These are phyloP conservation scores for Isatis lusitanica DNA, from an alignment of 441 rosid genomes.

Conservation along the genomic window DNA sequence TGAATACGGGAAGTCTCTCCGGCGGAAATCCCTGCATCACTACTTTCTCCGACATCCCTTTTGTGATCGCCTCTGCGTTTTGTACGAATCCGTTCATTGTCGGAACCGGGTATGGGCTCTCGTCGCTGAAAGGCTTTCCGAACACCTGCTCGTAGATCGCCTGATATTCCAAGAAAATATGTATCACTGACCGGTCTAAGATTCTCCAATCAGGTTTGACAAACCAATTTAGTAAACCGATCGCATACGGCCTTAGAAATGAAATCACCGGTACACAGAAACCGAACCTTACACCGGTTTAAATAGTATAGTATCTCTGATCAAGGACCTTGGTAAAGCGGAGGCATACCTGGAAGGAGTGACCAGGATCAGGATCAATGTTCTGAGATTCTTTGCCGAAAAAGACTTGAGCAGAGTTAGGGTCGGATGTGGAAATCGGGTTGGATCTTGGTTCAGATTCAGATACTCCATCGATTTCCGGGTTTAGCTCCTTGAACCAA, in stretches of 20 bases:
- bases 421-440: slow-evolving; percentile 64
- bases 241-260: no score
- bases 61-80: slow-evolving; percentile 57
- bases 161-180: slow-evolving; percentile 9
- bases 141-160: slow-evolving; percentile 87
- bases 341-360: slow-evolving; percentile 60
- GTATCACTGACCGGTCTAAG: slow-evolving; percentile 1
- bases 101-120: slow-evolving; percentile 42
- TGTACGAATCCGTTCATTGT: slow-evolving; percentile 82
- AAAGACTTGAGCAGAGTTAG: slow-evolving; percentile 43
- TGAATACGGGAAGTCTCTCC: slow-evolving; percentile 65
- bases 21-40: slow-evolving; percentile 88
- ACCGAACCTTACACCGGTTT: background rate
- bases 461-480: slow-evolving; percentile 72
- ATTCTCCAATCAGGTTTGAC: background rate
- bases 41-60: slow-evolving; percentile 62
- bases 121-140: slow-evolving; percentile 58
- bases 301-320: background rate
- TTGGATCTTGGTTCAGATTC: slow-evolving; percentile 83
- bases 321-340: slow-evolving; percentile 4
- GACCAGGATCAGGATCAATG: slow-evolving; percentile 87
- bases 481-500: slow-evolving; percentile 78
- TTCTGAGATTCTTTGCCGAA: slow-evolving; percentile 57
- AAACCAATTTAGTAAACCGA: background rate
- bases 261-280: background rate